Conservation (phyloP, 768 basidiomycete species). For the Auriscalpium microsporum region DNA sequence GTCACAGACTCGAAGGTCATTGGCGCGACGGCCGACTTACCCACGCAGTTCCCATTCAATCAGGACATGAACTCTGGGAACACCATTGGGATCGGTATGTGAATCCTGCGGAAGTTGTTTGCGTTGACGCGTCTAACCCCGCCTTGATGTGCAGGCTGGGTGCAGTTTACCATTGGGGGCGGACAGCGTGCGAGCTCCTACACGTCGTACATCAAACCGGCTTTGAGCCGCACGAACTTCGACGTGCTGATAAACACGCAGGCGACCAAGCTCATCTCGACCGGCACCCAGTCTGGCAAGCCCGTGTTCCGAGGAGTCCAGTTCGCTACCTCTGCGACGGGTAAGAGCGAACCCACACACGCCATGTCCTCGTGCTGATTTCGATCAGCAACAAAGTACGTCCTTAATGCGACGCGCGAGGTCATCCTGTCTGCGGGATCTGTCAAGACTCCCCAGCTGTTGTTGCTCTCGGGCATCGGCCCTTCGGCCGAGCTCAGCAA, state of each 20-base stretch:
- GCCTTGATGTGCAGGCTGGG: background rate
- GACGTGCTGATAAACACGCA: conserved; percentile 3
- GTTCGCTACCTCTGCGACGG: background rate
- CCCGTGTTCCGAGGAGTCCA: conserved; percentile 2
- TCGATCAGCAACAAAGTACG: background rate
- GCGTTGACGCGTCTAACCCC: background rate
- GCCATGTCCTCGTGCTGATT: background rate
- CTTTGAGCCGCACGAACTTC: background rate
- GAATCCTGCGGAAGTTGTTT: no score
- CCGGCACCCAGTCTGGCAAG: background rate
- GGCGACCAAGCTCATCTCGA: background rate
- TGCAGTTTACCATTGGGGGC: background rate
- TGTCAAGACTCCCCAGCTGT: background rate
- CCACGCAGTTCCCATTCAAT: conserved; percentile 33
- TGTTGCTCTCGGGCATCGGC: conserved; percentile 2
- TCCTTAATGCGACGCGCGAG: background rate
- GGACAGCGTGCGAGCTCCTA: conserved; percentile 4
- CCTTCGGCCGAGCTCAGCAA: background rate
- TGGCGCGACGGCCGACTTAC: conserved; percentile 26
- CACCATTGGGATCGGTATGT: conserved; percentile 33
- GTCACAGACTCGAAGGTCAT: conserved; percentile 27
- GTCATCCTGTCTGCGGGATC: conserved; percentile 1
- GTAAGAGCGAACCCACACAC: background rate
- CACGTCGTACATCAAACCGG: conserved; percentile 2
- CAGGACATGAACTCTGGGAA: conserved; percentile 35